Conservation (phyloP, 1,139 yeast genomes). For the Suhomyces taliae region DNA sequence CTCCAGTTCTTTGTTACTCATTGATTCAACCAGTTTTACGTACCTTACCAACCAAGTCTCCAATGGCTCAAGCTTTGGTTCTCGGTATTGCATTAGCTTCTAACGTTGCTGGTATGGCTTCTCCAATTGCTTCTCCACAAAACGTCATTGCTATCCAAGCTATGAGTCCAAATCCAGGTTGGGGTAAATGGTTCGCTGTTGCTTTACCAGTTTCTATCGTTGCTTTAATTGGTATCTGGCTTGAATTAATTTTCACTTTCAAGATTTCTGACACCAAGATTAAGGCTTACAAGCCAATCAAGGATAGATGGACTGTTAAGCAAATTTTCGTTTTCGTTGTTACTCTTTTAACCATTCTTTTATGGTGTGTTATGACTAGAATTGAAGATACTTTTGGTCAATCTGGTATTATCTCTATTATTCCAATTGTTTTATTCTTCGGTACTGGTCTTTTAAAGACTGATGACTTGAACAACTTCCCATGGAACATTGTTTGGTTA, state of each 20-base stretch:
- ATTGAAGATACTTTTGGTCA: slow-evolving; percentile 76
- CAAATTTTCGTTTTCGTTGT: slow-evolving; percentile 71
- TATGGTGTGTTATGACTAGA: slow-evolving; percentile 80
- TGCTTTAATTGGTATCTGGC: slow-evolving; percentile 68
- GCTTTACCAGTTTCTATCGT: slow-evolving; percentile 75
- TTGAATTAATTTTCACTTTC: slow-evolving; percentile 65
- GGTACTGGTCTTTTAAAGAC: slow-evolving; percentile 83
- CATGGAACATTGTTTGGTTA: slow-evolving; percentile 89
- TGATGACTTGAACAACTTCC: slow-evolving; percentile 87
- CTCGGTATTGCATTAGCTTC: slow-evolving; percentile 91
- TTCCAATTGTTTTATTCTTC: slow-evolving; percentile 81
- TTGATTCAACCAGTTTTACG: slow-evolving; percentile 86
- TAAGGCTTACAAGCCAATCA: slow-evolving; percentile 61
- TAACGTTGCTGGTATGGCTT: slow-evolving; percentile 93
- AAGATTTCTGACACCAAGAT: slow-evolving; percentile 51
- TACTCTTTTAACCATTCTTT: slow-evolving; percentile 65
- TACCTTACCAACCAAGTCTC: slow-evolving; percentile 74
- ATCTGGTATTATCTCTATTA: slow-evolving; percentile 83
- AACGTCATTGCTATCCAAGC: slow-evolving; percentile 84
- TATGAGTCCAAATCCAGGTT: slow-evolving; percentile 88
- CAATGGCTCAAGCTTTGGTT: slow-evolving; percentile 79
- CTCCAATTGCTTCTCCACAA: slow-evolving; percentile 96
- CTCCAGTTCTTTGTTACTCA: slow-evolving; percentile 89
- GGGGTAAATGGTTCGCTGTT: slow-evolving; percentile 93
- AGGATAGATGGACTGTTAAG: slow-evolving; percentile 67